Conservation (phyloP, 148 eudicot species). For the Pouteria glomerata region DNA sequence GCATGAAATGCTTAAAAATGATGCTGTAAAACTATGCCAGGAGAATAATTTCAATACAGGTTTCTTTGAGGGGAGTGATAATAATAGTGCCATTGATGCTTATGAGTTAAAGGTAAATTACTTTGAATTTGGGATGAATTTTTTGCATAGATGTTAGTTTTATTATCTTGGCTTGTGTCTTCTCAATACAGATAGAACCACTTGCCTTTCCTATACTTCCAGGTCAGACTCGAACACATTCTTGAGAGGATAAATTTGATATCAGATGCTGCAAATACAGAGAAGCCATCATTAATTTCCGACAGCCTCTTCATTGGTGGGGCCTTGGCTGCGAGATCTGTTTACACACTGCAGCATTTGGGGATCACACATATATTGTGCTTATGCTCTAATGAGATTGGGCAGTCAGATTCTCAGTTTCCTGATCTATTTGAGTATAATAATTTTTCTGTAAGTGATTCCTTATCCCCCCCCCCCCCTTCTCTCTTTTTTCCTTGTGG, state of each 20-base stretch:
- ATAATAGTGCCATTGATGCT: conserved; percentile 74
- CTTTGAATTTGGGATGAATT: neutral
- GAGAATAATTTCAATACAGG: conserved; percentile 91
- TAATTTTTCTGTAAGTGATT: conserved; percentile 80
- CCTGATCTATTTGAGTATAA: conserved; percentile 69
- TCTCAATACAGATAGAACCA: neutral
- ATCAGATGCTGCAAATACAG: conserved; percentile 95
- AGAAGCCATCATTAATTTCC: conserved; percentile 70
- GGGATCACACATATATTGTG: conserved; percentile 88
- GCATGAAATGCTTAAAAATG: conserved; percentile 84
- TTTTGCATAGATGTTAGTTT: neutral
- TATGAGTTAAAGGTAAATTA: conserved; percentile 80
- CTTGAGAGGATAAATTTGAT: conserved; percentile 87
- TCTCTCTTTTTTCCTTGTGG: too few relatives aligned
- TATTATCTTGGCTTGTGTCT: neutral
- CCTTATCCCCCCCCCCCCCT: too few relatives aligned
- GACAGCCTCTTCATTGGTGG: conserved; percentile 81
- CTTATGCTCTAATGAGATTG: conserved; percentile 92
- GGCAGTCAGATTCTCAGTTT: conserved; percentile 88
- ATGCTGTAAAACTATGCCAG: conserved; percentile 79
- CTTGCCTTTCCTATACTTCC: conserved; percentile 15
- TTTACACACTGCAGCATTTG: conserved; percentile 82
- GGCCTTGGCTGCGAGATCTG: conserved; percentile 92
- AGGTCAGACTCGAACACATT: conserved; percentile 97
- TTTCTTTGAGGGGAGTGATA: conserved; percentile 89